These are phyloP conservation scores for Pseudoneurospora amorphoporcata DNA, from an alignment of 495 filamentous ascomycete species.

Conservation along the genomic window DNA sequence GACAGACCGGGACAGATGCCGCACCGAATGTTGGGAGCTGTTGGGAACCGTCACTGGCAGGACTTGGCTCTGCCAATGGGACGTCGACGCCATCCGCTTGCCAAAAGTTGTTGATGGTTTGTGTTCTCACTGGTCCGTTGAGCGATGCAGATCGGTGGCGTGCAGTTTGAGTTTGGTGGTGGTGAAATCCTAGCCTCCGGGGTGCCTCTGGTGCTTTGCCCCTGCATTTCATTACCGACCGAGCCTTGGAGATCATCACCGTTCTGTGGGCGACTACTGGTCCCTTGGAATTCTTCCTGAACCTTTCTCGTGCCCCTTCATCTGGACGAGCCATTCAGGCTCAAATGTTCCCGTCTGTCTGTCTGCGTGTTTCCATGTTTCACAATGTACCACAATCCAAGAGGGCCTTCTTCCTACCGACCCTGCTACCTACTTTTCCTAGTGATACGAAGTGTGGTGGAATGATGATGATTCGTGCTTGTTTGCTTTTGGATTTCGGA, in stretches of 20 bases:
- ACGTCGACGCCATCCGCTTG: not conserved
- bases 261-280: not conserved
- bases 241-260: not conserved
- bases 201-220: not conserved
- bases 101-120: not conserved
- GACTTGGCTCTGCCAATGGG: not conserved
- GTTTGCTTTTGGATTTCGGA: not conserved
- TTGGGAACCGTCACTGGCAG: not conserved
- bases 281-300: not conserved
- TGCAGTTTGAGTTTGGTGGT: not conserved
- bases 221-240: not conserved
- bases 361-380: not conserved
- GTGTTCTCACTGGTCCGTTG: not conserved
- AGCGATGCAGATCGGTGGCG: not conserved
- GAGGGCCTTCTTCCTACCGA: not conserved
- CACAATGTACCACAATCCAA: not conserved
- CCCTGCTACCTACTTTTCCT: not conserved
- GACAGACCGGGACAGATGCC: not conserved
- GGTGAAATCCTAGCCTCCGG: not conserved
- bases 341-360: not conserved
- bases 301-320: not conserved
- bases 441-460: not conserved
- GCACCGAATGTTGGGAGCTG: not conserved
- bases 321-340: not conserved
- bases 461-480: not conserved